These are phyloP conservation scores for Saccharomyces kudriavzevii DNA, from an alignment of 805 yeast genomes.

Conservation along the genomic window DNA sequence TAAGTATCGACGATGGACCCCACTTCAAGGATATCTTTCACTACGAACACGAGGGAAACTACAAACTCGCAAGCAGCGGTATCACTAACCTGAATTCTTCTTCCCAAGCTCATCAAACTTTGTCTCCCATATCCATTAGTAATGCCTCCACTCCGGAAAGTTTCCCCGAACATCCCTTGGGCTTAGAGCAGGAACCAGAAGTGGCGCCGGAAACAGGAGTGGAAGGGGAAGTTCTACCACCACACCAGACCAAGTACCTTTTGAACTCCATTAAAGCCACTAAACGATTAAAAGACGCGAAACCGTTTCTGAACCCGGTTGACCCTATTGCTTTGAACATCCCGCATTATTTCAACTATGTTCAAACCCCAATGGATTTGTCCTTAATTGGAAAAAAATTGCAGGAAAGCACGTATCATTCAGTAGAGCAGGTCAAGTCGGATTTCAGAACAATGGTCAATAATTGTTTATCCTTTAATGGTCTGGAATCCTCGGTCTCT, in stretches of 20 bases:
- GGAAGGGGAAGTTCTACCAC: slow-evolving; percentile 44
- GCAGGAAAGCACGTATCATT: slow-evolving; percentile 58
- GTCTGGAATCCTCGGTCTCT: slow-evolving; percentile 72
- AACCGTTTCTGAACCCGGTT: slow-evolving; percentile 83
- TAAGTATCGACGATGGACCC: background rate
- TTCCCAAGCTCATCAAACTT: background rate
- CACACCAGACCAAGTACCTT: slow-evolving; percentile 79
- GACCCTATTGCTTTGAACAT: slow-evolving; percentile 82
- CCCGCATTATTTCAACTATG: slow-evolving; percentile 80
- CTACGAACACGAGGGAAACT: background rate
- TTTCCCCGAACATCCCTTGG: background rate
- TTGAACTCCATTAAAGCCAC: slow-evolving; percentile 74
- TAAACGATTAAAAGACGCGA: slow-evolving; percentile 84
- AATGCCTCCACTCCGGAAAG: background rate
- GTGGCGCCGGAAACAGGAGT: slow-evolving; percentile 12
- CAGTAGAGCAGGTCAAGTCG: slow-evolving; percentile 56
- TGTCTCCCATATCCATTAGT: background rate
- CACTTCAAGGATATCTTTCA: background rate
- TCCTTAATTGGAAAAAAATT: slow-evolving; percentile 83
- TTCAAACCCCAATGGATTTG: slow-evolving; percentile 87
- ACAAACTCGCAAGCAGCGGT: background rate
- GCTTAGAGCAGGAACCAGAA: background rate
- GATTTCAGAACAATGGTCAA: slow-evolving; percentile 80
- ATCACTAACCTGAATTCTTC: background rate
- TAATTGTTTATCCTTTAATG: slow-evolving; percentile 81